Base-by-base conservation (phyloP, 306 rosid genomes). In the Quercus berberidifolia region DNA sequence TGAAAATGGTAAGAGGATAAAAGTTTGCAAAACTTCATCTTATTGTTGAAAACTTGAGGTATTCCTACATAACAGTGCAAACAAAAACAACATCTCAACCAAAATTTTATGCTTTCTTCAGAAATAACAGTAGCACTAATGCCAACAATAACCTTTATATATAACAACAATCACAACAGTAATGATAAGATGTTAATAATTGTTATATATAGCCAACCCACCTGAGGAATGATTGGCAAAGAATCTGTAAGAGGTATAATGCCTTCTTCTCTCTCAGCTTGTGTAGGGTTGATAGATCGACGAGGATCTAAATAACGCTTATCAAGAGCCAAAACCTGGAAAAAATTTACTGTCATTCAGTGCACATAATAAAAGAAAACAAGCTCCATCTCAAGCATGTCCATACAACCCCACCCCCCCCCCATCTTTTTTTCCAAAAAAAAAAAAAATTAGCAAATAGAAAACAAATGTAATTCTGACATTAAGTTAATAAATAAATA, bases 191-290 rank as follows among this genome's bases (percentile, higher is more conserved):
- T 10, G 55, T 69, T 12, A 55, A 35, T 56, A 64, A 72, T 63
- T 43, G 41, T 65, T 33, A 54, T 28, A 73, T 14, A 23, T 17
- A 58, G 57, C 46, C 54, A 54, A 64, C 49, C 21, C 72, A 95
- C 99, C 97, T 96, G 98, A 79, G 99, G 83, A 78, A 90, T 89
- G 74, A 96, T 90, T 10, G 97, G 99, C 79, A 96, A 88, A 71
- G 99, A 86, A 89, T 96, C 99, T 0, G 98, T 89, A 63, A 96
- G 96, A 76, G 98, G 99, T 81, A 96, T 91, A 72, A 96, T 87
- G 79, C 99, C 99, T 85, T 96, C 99, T 88, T 96, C 99, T 82
- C 71, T 88, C 89, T 96, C 99, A 60, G 93, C 91, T 84, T 80
- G 94, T 63, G 97, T 73, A 64, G 99, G 98, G 69, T 91, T 91